Evolutionary conservation across 208 protist species (phyloP), one percentile per base, ranked within the genome.

Genomic region (Trypanosoma conorhini): DNA sequence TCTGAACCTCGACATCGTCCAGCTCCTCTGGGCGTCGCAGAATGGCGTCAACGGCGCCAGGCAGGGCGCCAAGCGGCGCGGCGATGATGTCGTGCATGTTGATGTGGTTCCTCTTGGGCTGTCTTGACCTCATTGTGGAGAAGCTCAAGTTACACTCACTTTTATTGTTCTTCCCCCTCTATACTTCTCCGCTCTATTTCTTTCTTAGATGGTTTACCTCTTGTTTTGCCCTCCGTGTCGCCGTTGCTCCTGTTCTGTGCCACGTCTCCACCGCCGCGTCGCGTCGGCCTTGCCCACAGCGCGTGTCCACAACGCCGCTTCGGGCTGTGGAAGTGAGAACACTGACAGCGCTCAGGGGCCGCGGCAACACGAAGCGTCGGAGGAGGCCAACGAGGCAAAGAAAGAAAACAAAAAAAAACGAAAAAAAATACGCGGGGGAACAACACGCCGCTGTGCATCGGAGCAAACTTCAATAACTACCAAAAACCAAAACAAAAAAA

Each of bases 31-130:
- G 89, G 48, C 89, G 88, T 35, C 81, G 80, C 60, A 97, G 71
- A 50, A 91, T 78, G n/a, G 92, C 87, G 54, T 93, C 85, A 38
- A 97, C 86, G 24, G 89, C 88, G 35, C 86, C 88, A 7, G 81
- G 72, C 13, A 95, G 77, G 40, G 86, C 86, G 10, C 70, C 83
- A 48, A 95, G 81, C 9, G 92, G 87, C 73, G 94, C 84, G 55
- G 79, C 81, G 22, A 96, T 76, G 61, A 96, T 93, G 69, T 96
- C 92, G 72, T 93, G 91, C 88, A 96, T 94, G 68, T 94, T 94
- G 56, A 96, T 91, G 75, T 82, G 82, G 62, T 95, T 95, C 66
- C 88, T 93, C 13, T 76, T 88, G 5, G 86, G 86, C 33, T 86
- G 83, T 7, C 81, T 44, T n/a, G 80, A 86, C 24, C 79, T 79